Conservation (phyloP, 164 flowering plant species). For the grape (Vitis vinifera) region ASM3070453v1 NC_081811.1:25947001-25947500, state of each 20-base stretch:
- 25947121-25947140: slow-evolving; percentile 50
- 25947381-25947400: too few relatives aligned
- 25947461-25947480: too few relatives aligned
- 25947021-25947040: background rate
- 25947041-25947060: background rate
- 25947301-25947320: too few relatives aligned
- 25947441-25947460: too few relatives aligned
- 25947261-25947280: background rate
- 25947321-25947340: too few relatives aligned
- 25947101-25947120: slow-evolving; percentile 30
- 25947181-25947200: slow-evolving; percentile 55
- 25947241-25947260: background rate
- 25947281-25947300: too few relatives aligned
- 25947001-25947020: background rate
- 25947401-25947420: too few relatives aligned
- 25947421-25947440: too few relatives aligned
- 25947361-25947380: too few relatives aligned
- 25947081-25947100: slow-evolving; percentile 11
- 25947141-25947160: slow-evolving; percentile 58
- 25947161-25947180: slow-evolving; percentile 67
- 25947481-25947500: too few relatives aligned
- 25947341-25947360: too few relatives aligned
- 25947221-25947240: slow-evolving; percentile 31
- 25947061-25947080: background rate
- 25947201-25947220: slow-evolving; percentile 39